Percentiles rank a stretch among this genome's conserved stretches.
Conservation (phyloP, 352 stramenopile genomes). For the Phytophthora foliorum region DNA sequence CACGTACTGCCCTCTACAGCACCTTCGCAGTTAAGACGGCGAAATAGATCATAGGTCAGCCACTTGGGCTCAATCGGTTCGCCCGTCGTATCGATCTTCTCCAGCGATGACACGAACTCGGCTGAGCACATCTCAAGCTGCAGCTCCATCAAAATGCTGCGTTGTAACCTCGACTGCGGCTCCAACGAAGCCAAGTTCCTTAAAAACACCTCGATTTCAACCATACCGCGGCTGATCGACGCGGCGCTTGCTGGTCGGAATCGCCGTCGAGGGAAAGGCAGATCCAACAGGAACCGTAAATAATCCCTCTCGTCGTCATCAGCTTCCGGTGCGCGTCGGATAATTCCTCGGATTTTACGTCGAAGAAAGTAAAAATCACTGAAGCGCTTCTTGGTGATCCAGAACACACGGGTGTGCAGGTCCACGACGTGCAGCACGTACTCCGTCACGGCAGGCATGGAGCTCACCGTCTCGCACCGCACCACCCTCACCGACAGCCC, state of each 20-base stretch:
- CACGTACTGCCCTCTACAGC: constrained; percentile 80
- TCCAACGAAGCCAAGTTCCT: constrained; percentile 75
- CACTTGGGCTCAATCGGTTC: constrained; percentile 81
- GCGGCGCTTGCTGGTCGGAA: constrained; percentile 61
- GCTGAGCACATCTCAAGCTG: constrained; percentile 79
- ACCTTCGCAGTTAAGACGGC: constrained; percentile 68
- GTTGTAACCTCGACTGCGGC: constrained; percentile 62
- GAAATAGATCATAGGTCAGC: constrained; percentile 81
- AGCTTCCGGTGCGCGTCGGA: constrained; percentile 43
- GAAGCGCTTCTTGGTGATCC: constrained; percentile 86
- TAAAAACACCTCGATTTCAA: constrained; percentile 81
- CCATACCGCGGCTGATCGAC: constrained; percentile 56
- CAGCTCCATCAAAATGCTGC: constrained; percentile 71
- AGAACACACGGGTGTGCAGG: constrained; percentile 85
- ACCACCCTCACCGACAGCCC: constrained; percentile 81
- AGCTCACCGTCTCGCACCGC: constrained; percentile 60
- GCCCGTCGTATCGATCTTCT: constrained; percentile 76
- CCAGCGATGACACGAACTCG: constrained; percentile 80
- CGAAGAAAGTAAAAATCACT: constrained; percentile 77
- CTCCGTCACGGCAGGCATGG: constrained; percentile 71
- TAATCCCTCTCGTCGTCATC: constrained; percentile 60
- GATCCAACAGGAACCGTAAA: constrained; percentile 77
- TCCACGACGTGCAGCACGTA: constrained; percentile 85
- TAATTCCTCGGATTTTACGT: constrained; percentile 69
- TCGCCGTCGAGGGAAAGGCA: constrained; percentile 73